phyloP scores from a whole-genome alignment of 805 yeast species.

The Trichomonascus vanleenenianus region DNA sequence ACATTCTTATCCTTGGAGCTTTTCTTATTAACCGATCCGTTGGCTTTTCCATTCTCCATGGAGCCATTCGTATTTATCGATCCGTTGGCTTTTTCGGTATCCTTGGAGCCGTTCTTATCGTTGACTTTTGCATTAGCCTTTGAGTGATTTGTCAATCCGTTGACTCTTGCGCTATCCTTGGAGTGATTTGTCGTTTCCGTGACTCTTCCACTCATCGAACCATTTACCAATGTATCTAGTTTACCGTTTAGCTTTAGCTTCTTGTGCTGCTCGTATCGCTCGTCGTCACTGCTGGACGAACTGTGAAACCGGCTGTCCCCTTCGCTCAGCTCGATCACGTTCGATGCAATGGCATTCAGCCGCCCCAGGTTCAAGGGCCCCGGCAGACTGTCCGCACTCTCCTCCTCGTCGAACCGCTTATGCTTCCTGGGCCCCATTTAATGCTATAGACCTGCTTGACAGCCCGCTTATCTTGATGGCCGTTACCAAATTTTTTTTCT shows the following conservation, averaged over 20 bases:
- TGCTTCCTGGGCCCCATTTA: not conserved
- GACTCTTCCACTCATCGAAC: no score
- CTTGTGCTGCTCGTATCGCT: not conserved
- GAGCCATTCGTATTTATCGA: not conserved
- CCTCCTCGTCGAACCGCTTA: not conserved
- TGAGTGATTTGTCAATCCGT: no score
- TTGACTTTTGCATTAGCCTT: no score
- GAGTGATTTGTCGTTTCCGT: no score
- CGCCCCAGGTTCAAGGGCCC: conserved; percentile 15
- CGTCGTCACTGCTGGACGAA: conserved; percentile 1
- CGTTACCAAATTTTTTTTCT: not conserved
- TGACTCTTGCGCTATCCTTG: no score
- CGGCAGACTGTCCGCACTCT: not conserved
- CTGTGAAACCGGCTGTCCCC: conserved; percentile 10
- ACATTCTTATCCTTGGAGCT: no score
- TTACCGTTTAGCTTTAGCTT: no score
- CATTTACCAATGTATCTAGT: no score
- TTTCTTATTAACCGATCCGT: no score
- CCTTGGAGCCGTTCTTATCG: not conserved
- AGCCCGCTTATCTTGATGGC: no score
- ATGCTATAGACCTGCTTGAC: no score
- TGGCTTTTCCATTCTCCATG: conserved; percentile 1
- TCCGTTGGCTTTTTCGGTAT: not conserved
- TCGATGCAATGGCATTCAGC: conserved; percentile 6
- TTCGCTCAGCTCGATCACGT: conserved; percentile 6